Evolutionary conservation across 352 stramenopile genomes (phyloP).

Genomic region (Globisporangium orthogonon): DNA sequence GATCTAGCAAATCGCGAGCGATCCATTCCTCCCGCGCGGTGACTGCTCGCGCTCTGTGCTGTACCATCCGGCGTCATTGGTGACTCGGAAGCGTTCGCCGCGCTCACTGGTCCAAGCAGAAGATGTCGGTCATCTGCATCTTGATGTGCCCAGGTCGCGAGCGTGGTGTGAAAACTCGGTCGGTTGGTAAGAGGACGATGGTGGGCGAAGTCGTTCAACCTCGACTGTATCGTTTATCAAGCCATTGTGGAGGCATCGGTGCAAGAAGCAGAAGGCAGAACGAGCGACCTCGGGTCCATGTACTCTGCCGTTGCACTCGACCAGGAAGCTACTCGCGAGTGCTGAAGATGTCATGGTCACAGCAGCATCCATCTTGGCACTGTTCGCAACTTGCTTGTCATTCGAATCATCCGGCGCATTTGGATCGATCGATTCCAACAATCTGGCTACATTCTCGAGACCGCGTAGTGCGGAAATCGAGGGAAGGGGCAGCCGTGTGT

Average conservation of each 20-base stretch:
- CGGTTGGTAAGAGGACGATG: background rate
- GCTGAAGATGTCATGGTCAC: no score
- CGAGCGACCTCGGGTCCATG: no score
- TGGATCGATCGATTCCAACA: no score
- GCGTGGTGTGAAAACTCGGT: background rate
- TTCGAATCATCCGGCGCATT: no score
- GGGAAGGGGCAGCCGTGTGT: background rate
- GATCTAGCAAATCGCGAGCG: background rate
- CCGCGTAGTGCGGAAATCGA: background rate
- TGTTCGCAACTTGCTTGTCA: no score
- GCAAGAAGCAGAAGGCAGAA: no score
- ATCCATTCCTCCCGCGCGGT: background rate
- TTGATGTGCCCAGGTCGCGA: background rate
- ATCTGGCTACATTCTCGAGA: no score
- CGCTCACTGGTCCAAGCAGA: background rate
- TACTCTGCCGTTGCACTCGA: no score
- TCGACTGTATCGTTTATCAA: background rate
- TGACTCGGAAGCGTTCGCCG: slow-evolving; percentile 1
- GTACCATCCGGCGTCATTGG: background rate
- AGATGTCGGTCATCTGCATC: background rate
- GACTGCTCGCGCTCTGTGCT: no score
- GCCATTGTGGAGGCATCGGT: no score
- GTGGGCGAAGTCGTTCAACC: background rate
- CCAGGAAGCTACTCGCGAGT: no score
- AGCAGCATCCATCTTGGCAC: no score